Base-by-base conservation (phyloP, 2,329 filamentous ascomycete species). In the Cladorrhinum sp. region DNA sequence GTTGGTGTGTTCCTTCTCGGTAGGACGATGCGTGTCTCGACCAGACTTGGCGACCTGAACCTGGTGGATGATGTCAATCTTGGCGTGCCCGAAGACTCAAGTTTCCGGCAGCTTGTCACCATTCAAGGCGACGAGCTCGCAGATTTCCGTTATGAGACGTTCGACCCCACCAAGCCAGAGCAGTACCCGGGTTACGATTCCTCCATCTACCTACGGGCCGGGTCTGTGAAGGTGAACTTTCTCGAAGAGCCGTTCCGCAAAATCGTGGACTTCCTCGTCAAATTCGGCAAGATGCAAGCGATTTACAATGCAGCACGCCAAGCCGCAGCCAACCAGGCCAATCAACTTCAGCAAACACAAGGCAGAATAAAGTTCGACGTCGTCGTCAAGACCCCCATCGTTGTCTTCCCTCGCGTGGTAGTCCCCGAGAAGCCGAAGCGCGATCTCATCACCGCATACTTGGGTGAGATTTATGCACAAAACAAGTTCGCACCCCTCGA, bases 211-310 rank as follows among this genome's bases (percentile, higher is more conserved):
- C 80, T 99, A 10, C 87, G 94, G 36, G 94, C 95, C 18, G 95
- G 95, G 1, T 99, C 95, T 0, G 89, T 99, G 73, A 98, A 96
- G 76, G 82, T 99, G 72, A 98, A 97, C 73, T 99, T 99, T 73
- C 78, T 98, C 3, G 94, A 97, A 64, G 96, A 99, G 73, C 95
- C 95, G 0, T 97, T 98, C 80, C 87, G 95, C 57, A 98, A 98
- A 76, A 98, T 99, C 65, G 91, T 99, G 75, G 91, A 96, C 67
- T 99, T 99, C 74, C 81, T 96, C 49, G 92, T 99, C 73, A 99
- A 99, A 70, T 99, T 99, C 73, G 95, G 96, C 63, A 96, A 96
- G 76, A 99, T 99, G 95, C 95, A 99, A 75, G 94, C 95, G 21
- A 90, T 99, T 57, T 99, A 96, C 80, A 99, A 99, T 71, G 94